A percentile compares a stretch with the other conserved stretches of the same genome.
Conservation (phyloP, 2,329 filamentous ascomycete species). For the Clarireedia monteithiana region DNA sequence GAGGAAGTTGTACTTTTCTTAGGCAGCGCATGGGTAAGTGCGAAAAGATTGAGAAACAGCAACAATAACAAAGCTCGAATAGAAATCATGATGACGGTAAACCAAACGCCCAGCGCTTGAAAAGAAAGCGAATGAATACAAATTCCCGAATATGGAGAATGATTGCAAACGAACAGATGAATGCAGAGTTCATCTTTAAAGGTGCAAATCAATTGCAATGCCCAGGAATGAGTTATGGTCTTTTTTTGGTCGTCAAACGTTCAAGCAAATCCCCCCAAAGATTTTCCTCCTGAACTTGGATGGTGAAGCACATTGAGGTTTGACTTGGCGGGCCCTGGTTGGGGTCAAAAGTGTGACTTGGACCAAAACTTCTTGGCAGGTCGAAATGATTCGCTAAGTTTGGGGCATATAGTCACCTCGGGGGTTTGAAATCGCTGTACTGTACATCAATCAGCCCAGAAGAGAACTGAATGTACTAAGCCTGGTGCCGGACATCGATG, state of each 20-base stretch:
- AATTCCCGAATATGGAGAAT: background rate
- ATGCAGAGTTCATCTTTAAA: background rate
- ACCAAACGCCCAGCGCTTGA: constrained; percentile 6
- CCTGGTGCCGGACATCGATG: no score
- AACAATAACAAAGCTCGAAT: background rate
- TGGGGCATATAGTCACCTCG: background rate
- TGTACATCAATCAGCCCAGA: no score
- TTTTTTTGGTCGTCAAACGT: background rate
- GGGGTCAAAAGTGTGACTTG: background rate
- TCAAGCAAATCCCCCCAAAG: background rate
- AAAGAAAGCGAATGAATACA: background rate
- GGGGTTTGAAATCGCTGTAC: background rate
- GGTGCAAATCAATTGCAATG: background rate
- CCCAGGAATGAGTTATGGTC: background rate
- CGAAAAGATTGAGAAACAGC: background rate
- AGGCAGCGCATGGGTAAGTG: constrained; percentile 17
- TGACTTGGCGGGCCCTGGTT: constrained; percentile 6
- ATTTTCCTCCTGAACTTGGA: constrained; percentile 1
- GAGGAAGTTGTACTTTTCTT: constrained; percentile 15
- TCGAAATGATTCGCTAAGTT: background rate
- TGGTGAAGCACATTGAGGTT: constrained; percentile 4
- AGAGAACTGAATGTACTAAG: no score
- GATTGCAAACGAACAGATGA: background rate
- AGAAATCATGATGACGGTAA: constrained; percentile 4
- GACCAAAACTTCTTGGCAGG: constrained; percentile 6